phyloP scores from a whole-genome alignment of 306 rosid species.

The Geum urbanum region DNA sequence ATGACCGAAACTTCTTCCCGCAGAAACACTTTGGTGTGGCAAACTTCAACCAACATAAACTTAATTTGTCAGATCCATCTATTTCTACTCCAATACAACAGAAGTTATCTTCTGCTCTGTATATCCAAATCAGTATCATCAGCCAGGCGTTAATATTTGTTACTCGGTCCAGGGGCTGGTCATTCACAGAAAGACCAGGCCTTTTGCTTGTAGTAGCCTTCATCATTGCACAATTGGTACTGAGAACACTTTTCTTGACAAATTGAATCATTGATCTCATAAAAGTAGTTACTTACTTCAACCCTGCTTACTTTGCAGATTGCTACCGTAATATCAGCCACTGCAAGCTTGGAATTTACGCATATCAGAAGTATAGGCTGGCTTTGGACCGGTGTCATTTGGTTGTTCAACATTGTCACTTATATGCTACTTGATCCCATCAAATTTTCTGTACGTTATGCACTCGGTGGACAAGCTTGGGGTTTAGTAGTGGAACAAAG shows the following conservation, averaged over 20 bases:
- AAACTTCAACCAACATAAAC: slow-evolving; percentile 22
- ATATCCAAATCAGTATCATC: slow-evolving; percentile 72
- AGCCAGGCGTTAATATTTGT: slow-evolving; percentile 73
- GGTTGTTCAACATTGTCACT: slow-evolving; percentile 49
- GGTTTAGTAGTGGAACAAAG: slow-evolving; percentile 54
- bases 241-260: background rate
- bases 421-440: slow-evolving; percentile 64
- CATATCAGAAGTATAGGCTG: slow-evolving; percentile 52
- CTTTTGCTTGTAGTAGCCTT: slow-evolving; percentile 53
- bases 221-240: slow-evolving; percentile 63
- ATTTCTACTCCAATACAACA: slow-evolving; percentile 7
- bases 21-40: slow-evolving; percentile 45
- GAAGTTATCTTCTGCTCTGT: slow-evolving; percentile 55
- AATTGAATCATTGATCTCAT: background rate
- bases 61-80: background rate
- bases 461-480: slow-evolving; percentile 70
- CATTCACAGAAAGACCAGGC: slow-evolving; percentile 66
- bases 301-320: slow-evolving; percentile 27
- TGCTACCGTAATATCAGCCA: slow-evolving; percentile 66
- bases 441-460: slow-evolving; percentile 65
- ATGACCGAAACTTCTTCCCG: slow-evolving; percentile 8
- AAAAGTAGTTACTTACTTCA: background rate
- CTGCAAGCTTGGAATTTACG: slow-evolving; percentile 33
- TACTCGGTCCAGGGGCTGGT: slow-evolving; percentile 70
- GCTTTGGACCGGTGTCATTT: slow-evolving; percentile 66